Evolutionary conservation across 1,284 basidiomycete genomes (phyloP), one percentile per base, ranked within the genome.

Genomic region (Flammula alnicola): DNA sequence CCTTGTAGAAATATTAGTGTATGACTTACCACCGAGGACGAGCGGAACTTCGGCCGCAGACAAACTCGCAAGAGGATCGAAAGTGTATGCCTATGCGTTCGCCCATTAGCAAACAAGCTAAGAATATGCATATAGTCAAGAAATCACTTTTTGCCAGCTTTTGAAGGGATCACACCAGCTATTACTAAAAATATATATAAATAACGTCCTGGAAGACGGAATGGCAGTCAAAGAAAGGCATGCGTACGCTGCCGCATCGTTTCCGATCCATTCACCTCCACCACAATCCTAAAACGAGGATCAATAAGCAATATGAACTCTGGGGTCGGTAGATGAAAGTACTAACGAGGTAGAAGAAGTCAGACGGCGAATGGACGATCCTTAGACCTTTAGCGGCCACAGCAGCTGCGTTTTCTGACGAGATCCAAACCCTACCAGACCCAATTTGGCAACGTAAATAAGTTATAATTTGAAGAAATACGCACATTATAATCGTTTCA

Each of bases 211-310:
- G n/a, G n/a, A n/a, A n/a, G n/a, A n/a, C n/a, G n/a, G n/a, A n/a
- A n/a, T n/a, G n/a, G n/a, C n/a, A n/a, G n/a, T n/a, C 19, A 2
- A 16, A 22, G 26, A 23, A n/a, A 6, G 5, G 8, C 7, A 44
- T n/a, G 47, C 59, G 31, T 52, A 66, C 63, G 76, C 74, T 32
- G 64, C 38, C 1, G 82, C 71, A 60, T 72, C 57, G 33, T 73
- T 71, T n/a, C 88, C 89, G 16, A 94, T 59, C 91, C 91, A 95
- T 32, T 68, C 82, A 3, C 93, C 92, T 0, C 70, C 83, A 10
- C 94, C 92, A 64, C 90, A 91, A 59, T 93, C 89, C 84, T 84
- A 39, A 11, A 23, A 33, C 37, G 47, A 9, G 17, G 10, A 5
- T 30, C 14, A 20, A 29, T 16, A 32, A 22, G 26, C 25, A 35